Percentiles rank a stretch among this genome's conserved stretches.
Evolutionary conservation across 177 flowering plant genomes (phyloP).

Genomic region (Telopea speciosissima): DNA sequence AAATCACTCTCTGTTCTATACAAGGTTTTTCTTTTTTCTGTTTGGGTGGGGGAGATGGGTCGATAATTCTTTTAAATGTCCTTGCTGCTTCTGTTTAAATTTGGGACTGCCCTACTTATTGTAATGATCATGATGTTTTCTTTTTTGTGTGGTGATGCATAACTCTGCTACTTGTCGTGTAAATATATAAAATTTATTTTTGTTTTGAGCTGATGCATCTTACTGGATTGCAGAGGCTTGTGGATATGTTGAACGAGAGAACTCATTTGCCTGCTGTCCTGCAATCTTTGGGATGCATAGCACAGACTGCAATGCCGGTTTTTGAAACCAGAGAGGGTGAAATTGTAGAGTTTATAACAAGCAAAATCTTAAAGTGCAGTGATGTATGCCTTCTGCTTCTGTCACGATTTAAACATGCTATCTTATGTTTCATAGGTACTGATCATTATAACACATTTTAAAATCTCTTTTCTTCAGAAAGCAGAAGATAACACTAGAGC

Average conservation of each 20-base stretch:
- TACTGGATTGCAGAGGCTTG: slow-evolving; percentile 68
- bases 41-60: no score
- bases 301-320: slow-evolving; percentile 92
- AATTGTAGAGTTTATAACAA: slow-evolving; percentile 62
- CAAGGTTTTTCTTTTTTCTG: slow-evolving; percentile 46
- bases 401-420: background rate
- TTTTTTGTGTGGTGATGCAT: slow-evolving; percentile 14
- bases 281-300: slow-evolving; percentile 95
- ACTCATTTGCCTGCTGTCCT: slow-evolving; percentile 82
- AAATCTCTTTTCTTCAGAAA: slow-evolving; percentile 43
- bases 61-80: background rate
- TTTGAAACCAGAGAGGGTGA: slow-evolving; percentile 95
- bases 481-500: slow-evolving; percentile 31
- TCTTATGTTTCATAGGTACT: background rate
- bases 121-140: slow-evolving; percentile 2
- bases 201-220: slow-evolving; percentile 12
- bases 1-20: slow-evolving; percentile 89
- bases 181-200: no score
- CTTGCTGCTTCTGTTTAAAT: background rate
- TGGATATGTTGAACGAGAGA: slow-evolving; percentile 84
- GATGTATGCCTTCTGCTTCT: slow-evolving; percentile 39
- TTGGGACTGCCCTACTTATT: background rate
- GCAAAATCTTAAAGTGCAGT: slow-evolving; percentile 47
- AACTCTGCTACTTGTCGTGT: background rate
- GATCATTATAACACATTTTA: slow-evolving; percentile 1